Evolutionary conservation across 768 basidiomycete species (phyloP).

Genomic region (Tephrocybe rancida): DNA sequence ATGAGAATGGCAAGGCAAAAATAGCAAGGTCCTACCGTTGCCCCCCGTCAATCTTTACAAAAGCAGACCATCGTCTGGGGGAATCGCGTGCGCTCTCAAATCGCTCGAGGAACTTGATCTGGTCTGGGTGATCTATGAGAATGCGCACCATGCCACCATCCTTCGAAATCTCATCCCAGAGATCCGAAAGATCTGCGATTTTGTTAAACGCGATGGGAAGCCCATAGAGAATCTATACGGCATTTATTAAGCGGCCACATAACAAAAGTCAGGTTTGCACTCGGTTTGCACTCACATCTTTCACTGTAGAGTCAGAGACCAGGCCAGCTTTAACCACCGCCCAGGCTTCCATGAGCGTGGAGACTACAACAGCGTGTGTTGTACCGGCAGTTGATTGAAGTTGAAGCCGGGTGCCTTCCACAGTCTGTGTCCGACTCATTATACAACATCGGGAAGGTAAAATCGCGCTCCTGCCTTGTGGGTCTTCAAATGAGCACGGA

Average conservation of each 20-base stretch:
- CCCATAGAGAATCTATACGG: constrained; percentile 73
- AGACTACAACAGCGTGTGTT: constrained; percentile 71
- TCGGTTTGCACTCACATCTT: constrained; percentile 59
- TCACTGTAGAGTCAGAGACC: constrained; percentile 70
- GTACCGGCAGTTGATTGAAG: constrained; percentile 54
- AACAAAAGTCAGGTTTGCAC: not conserved
- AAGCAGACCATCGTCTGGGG: constrained; percentile 67
- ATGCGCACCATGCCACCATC: constrained; percentile 66
- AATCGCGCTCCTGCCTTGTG: constrained; percentile 58
- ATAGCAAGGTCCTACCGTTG: constrained; percentile 54
- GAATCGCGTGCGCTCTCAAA: constrained; percentile 48
- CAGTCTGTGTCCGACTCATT: constrained; percentile 48
- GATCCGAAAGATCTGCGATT: constrained; percentile 63
- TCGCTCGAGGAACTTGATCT: constrained; percentile 64
- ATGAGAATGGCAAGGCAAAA: constrained; percentile 12
- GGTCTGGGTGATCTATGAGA: constrained; percentile 76
- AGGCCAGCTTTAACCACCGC: constrained; percentile 67
- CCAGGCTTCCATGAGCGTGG: constrained; percentile 86
- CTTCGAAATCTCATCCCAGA: constrained; percentile 56
- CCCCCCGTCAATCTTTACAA: constrained; percentile 82
- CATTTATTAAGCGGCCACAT: not conserved
- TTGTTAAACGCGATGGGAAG: constrained; percentile 74
- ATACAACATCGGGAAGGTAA: not conserved
- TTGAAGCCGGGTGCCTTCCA: constrained; percentile 75
- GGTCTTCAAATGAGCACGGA: constrained; percentile 85